These are phyloP conservation scores for Wickerhamomyces ciferrii DNA, from an alignment of 805 yeast species.

Conservation along the genomic window DNA sequence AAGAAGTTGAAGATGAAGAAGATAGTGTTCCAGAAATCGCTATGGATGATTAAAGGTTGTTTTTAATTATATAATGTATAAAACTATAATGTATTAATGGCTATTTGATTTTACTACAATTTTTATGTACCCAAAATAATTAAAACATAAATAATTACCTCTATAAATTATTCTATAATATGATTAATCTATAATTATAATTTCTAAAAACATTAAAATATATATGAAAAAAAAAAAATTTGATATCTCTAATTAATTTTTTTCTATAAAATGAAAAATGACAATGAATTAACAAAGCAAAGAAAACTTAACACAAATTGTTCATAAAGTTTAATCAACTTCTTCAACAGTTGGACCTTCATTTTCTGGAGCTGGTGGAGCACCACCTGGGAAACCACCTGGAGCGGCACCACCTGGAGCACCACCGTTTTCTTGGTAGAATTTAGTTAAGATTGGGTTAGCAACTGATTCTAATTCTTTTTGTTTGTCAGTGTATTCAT, in stretches of 20 bases:
- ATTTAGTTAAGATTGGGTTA: constrained; percentile 95
- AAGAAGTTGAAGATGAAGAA: not conserved
- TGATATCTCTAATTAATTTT: too few species aligned
- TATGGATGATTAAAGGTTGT: not conserved
- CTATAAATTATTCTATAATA: not conserved
- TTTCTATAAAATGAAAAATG: not conserved
- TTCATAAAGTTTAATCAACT: constrained; percentile 47
- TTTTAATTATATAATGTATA: too few species aligned
- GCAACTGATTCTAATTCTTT: constrained; percentile 94
- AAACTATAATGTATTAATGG: not conserved
- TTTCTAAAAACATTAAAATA: not conserved
- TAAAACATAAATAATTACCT: not conserved
- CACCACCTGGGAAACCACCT: constrained; percentile 53
- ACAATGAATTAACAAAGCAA: not conserved
- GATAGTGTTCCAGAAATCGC: not conserved
- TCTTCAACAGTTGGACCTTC: constrained; percentile 74
- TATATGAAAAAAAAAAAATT: not conserved
- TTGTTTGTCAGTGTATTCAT: constrained; percentile 88
- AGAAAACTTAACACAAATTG: not conserved
- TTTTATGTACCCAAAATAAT: not conserved
- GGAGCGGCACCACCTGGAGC: constrained; percentile 65
- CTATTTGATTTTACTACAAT: not conserved
- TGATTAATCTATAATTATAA: not conserved
- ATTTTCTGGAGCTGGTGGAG: constrained; percentile 39
- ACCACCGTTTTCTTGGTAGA: constrained; percentile 94